Percentiles rank a stretch among this genome's conserved stretches.
Conservation (phyloP, 129 eudicot genomes). For the Helichrysum umbraculigerum region DNA sequence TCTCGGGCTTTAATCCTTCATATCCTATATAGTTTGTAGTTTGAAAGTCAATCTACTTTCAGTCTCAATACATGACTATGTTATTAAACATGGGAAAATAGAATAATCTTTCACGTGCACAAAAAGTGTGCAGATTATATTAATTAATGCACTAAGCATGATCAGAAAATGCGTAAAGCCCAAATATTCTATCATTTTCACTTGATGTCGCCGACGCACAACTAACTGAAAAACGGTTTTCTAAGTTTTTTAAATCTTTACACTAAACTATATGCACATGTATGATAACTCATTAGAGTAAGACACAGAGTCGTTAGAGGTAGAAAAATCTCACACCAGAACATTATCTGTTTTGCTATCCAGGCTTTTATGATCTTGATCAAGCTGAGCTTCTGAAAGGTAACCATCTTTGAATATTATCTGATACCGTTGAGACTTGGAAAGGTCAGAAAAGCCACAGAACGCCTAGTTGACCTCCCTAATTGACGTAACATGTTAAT, state of each 20-base stretch:
- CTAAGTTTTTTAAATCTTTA: background rate
- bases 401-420: conserved; percentile 28
- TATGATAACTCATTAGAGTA: background rate
- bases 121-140: background rate
- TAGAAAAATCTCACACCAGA: conserved; percentile 34
- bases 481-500: background rate
- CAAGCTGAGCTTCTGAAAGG: conserved; percentile 28
- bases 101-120: background rate
- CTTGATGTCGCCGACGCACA: background rate
- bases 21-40: too few species aligned
- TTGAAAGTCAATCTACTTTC: too few species aligned
- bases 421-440: conserved; percentile 43
- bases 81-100: background rate
- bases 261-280: background rate
- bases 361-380: conserved; percentile 25
- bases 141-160: background rate
- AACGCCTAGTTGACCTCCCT: conserved; percentile 95
- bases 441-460: conserved; percentile 70
- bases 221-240: background rate
- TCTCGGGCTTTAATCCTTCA: too few species aligned
- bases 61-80: too few species aligned
- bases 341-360: conserved; percentile 22
- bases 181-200: background rate
- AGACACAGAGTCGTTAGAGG: conserved; percentile 2
- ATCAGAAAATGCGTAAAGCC: background rate